Percentiles rank a stretch among this genome's conserved stretches.
Conservation (phyloP, 192 early-diverging fungal species). For the Paraglomus brasilianum region DNA sequence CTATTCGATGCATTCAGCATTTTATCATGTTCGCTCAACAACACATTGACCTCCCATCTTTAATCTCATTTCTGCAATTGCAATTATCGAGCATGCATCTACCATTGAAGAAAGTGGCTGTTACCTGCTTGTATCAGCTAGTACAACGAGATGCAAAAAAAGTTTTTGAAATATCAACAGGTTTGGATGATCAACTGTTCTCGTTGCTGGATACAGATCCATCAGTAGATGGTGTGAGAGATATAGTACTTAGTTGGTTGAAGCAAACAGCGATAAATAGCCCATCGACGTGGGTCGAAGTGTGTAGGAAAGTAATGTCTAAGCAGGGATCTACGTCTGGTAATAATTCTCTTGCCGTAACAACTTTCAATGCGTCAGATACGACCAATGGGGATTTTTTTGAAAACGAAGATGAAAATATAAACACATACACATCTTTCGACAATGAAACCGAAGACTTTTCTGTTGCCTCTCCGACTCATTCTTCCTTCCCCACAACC, state of each 20-base stretch:
- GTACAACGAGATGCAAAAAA: constrained; percentile 71
- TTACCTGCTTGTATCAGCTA: constrained; percentile 85
- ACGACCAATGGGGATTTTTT: background rate
- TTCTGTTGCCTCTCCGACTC: background rate
- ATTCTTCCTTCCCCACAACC: background rate
- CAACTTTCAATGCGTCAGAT: constrained; percentile 24
- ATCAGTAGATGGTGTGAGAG: constrained; percentile 53
- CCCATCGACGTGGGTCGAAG: constrained; percentile 81
- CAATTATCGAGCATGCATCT: constrained; percentile 63
- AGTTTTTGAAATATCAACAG: constrained; percentile 63
- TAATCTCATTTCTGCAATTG: constrained; percentile 75
- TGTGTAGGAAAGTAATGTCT: constrained; percentile 76
- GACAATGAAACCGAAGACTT: constrained; percentile 32
- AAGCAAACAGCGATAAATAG: constrained; percentile 59
- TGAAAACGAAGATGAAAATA: constrained; percentile 37
- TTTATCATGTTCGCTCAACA: constrained; percentile 87
- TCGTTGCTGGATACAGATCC: constrained; percentile 76
- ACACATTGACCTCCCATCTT: constrained; percentile 59
- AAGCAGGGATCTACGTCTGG: constrained; percentile 54
- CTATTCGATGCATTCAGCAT: constrained; percentile 83
- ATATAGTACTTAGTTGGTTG: constrained; percentile 59
- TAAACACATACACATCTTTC: constrained; percentile 15
- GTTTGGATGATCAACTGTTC: constrained; percentile 80
- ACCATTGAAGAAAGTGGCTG: constrained; percentile 67
- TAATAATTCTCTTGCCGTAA: constrained; percentile 24